Conservation (phyloP, 768 basidiomycete genomes). For the Mycena floridula region DNA sequence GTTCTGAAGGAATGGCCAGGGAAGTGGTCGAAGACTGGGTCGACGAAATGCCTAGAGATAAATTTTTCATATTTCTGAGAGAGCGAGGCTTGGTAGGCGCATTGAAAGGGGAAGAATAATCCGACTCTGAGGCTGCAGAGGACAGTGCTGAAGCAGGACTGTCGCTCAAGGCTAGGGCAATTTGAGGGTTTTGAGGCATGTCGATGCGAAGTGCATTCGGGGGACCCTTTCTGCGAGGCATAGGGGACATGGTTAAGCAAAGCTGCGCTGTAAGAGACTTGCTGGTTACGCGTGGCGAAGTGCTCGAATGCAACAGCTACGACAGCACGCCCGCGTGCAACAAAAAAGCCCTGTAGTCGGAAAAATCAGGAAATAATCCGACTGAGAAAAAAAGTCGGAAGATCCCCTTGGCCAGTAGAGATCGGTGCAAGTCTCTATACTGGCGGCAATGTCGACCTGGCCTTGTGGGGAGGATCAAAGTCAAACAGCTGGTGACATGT, state of each 20-base stretch:
- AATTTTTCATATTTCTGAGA: constrained; percentile 67
- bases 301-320: too few species aligned
- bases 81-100: constrained; percentile 35
- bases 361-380: too few species aligned
- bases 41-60: constrained; percentile 64
- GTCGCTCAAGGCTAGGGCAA: constrained; percentile 42
- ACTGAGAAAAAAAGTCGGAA: too few species aligned
- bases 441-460: too few species aligned
- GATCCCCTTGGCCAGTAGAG: too few species aligned
- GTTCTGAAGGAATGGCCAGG: constrained; percentile 24
- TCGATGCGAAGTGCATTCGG: constrained; percentile 55
- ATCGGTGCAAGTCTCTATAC: too few species aligned
- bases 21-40: constrained; percentile 51
- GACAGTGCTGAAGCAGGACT: constrained; percentile 44
- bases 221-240: constrained; percentile 45
- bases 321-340: too few species aligned
- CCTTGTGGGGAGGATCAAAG: too few species aligned
- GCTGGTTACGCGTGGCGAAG: too few species aligned
- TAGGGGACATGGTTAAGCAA: constrained; percentile 18
- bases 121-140: constrained; percentile 47
- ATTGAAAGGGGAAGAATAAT: constrained; percentile 38
- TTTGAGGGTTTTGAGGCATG: constrained; percentile 43
- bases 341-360: too few species aligned
- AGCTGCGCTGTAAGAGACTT: too few species aligned
- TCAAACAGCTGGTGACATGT: too few species aligned